A percentile compares a stretch with the other conserved stretches of the same genome.
Evolutionary conservation across 2,329 filamentous ascomycete genomes (phyloP).

Genomic region (Talaromyces islandicus): DNA sequence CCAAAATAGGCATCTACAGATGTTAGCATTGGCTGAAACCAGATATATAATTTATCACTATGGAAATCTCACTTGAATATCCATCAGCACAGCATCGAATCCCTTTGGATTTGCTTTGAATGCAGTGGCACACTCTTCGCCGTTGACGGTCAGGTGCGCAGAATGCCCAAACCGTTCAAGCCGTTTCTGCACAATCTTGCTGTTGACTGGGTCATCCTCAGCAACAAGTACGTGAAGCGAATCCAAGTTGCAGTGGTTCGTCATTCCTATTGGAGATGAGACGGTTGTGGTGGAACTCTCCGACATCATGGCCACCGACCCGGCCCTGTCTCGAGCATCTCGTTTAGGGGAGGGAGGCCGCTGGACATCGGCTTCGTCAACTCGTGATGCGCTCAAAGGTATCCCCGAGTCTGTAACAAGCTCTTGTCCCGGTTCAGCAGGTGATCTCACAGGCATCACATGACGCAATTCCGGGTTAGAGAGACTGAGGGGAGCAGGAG

Average conservation of each 20-base stretch:
- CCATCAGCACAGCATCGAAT: slow-evolving; percentile 83
- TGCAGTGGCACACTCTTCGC: slow-evolving; percentile 71
- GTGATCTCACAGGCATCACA: slow-evolving; percentile 14
- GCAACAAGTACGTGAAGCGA: slow-evolving; percentile 60
- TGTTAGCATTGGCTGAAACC: not conserved
- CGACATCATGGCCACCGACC: not conserved
- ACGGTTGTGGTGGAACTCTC: slow-evolving; percentile 1
- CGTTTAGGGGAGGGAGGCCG: slow-evolving; percentile 4
- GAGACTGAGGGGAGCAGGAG: not conserved
- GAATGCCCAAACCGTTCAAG: slow-evolving; percentile 69
- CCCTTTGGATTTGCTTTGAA: slow-evolving; percentile 57
- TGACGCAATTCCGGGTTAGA: slow-evolving; percentile 11
- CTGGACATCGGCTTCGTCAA: slow-evolving; percentile 19
- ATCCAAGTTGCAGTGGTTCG: not conserved
- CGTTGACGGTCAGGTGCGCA: slow-evolving; percentile 70
- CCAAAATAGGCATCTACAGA: slow-evolving; percentile 80
- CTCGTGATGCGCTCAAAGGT: slow-evolving; percentile 24
- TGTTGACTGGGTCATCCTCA: slow-evolving; percentile 84
- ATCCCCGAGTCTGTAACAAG: slow-evolving; percentile 29
- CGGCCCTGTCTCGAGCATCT: not conserved
- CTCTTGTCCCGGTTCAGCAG: slow-evolving; percentile 20
- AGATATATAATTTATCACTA: not conserved
- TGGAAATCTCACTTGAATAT: slow-evolving; percentile 69
- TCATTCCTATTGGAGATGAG: not conserved
- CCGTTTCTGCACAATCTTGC: slow-evolving; percentile 72